Evolutionary conservation across 2,329 filamentous ascomycete genomes (phyloP).

Genomic region (Cercospora sesami): DNA sequence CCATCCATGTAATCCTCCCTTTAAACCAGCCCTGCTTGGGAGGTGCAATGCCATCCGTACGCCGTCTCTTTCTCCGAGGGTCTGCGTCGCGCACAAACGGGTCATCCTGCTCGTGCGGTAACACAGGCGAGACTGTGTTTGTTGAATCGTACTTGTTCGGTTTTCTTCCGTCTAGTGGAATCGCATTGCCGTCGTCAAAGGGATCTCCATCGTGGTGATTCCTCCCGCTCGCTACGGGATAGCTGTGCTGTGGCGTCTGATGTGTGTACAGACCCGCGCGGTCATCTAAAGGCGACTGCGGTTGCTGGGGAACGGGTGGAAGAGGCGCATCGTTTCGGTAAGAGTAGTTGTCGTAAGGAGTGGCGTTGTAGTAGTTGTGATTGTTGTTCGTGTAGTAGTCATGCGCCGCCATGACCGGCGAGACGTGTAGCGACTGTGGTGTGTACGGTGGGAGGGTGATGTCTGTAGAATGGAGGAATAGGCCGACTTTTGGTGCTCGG

Average conservation of each 20-base stretch:
- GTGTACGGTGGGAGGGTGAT: not conserved
- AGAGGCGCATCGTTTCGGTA: slow-evolving; percentile 47
- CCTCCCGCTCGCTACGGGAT: slow-evolving; percentile 60
- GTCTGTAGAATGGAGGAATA: not conserved
- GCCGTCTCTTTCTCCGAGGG: slow-evolving; percentile 30
- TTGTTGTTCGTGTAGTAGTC: slow-evolving; percentile 55
- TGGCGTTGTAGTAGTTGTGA: slow-evolving; percentile 41
- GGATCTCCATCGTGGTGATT: slow-evolving; percentile 47
- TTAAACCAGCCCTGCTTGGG: slow-evolving; percentile 56
- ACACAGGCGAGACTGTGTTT: slow-evolving; percentile 41
- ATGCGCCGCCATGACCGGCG: slow-evolving; percentile 27
- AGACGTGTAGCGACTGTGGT: slow-evolving; percentile 10
- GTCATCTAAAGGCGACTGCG: slow-evolving; percentile 38
- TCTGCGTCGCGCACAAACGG: slow-evolving; percentile 42
- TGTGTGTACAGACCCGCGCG: slow-evolving; percentile 33
- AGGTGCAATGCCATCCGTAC: slow-evolving; percentile 7
- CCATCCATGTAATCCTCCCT: slow-evolving; percentile 71
- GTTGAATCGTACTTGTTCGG: slow-evolving; percentile 41
- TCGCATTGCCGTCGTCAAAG: slow-evolving; percentile 51
- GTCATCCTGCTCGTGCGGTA: slow-evolving; percentile 43
- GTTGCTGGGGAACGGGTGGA: slow-evolving; percentile 29
- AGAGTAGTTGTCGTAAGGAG: slow-evolving; percentile 44
- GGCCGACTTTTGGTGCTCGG: not conserved
- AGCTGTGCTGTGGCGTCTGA: slow-evolving; percentile 42
- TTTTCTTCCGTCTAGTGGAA: slow-evolving; percentile 46